Evolutionary conservation across 1,284 basidiomycete genomes (phyloP), one percentile per base, ranked within the genome.

Genomic region (Trametes polyzona): DNA sequence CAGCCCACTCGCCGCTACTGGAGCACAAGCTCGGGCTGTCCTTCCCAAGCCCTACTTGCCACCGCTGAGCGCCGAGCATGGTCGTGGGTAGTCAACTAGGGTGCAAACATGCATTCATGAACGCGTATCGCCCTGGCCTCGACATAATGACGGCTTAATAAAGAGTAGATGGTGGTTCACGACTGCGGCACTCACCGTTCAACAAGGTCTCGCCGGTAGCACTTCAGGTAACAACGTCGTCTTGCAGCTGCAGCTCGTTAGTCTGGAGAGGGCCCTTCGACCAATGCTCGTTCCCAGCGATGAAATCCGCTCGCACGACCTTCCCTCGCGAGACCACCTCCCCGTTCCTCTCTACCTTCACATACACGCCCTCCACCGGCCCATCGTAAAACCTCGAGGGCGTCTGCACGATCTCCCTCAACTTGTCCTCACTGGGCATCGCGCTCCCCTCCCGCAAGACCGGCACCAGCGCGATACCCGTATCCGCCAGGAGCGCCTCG

Each of bases 281-380:
- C 85, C 86, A 87, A 63, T 87, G 84, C 59, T 85, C 81, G 65
- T 86, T 84, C 3, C 84, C 83, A 47, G 82, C 74, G 61, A 86
- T 84, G 61, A 87, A 86, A 67, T 86, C 83, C 5, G 76, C 73
- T 17, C 84, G 71, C n/a, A 88, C 84, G 4, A 85, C 77, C 69
- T 87, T 86, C 5, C 79, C 79, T 50, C 84, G 72, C 21, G 70
- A 68, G 4, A 78, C 60, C 0, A 84, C 81, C 33, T 50, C 64
- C 2, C 74, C 71, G 16, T 69, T 69, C 37, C 61, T 71, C 67
- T 87, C 84, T 0, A 79, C 69, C 68, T 85, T 85, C 49, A 86
- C 72, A 67, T 86, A 86, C 4, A 86, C 73, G 0, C 85, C 85
- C 65, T 87, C 84, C 6, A 84, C 68, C 5, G 74, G 73, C 8